Conservation (phyloP, 768 basidiomycete genomes). For the Suillus hirtellus region DNA sequence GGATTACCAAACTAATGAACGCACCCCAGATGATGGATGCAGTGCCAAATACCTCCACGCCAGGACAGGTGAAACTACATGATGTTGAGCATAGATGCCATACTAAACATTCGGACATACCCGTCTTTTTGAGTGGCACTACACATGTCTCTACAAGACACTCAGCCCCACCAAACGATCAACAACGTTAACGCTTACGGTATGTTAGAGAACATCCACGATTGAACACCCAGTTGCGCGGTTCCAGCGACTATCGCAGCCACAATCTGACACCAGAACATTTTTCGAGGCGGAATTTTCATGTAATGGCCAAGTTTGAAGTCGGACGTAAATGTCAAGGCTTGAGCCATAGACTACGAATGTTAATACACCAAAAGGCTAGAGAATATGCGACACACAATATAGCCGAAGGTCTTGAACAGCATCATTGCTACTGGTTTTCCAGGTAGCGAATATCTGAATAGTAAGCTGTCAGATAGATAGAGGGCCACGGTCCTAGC, state of each 20-base stretch:
- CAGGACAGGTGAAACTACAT: constrained; percentile 48
- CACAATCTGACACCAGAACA: constrained; percentile 72
- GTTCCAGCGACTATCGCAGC: constrained; percentile 71
- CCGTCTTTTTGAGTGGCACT: constrained; percentile 42
- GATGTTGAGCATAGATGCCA: background rate
- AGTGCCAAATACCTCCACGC: constrained; percentile 53
- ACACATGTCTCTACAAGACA: constrained; percentile 47
- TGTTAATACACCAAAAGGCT: background rate
- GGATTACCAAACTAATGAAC: constrained; percentile 6
- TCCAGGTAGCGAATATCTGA: constrained; percentile 68
- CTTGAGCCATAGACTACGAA: constrained; percentile 38
- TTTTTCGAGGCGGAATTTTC: constrained; percentile 63
- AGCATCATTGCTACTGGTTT: constrained; percentile 82
- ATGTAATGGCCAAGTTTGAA: constrained; percentile 78
- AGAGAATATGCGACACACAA: constrained; percentile 36
- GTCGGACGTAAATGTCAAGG: constrained; percentile 68
- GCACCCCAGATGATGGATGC: constrained; percentile 54
- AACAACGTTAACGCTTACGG: constrained; percentile 38
- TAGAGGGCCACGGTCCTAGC: background rate
- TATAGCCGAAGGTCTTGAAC: constrained; percentile 84
- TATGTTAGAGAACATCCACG: constrained; percentile 67
- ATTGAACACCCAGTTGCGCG: constrained; percentile 72
- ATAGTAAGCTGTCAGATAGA: background rate
- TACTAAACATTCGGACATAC: constrained; percentile 12
- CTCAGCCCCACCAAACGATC: background rate